Conservation (phyloP, 2,329 filamentous ascomycete species). For the Beauveria australis region DNA sequence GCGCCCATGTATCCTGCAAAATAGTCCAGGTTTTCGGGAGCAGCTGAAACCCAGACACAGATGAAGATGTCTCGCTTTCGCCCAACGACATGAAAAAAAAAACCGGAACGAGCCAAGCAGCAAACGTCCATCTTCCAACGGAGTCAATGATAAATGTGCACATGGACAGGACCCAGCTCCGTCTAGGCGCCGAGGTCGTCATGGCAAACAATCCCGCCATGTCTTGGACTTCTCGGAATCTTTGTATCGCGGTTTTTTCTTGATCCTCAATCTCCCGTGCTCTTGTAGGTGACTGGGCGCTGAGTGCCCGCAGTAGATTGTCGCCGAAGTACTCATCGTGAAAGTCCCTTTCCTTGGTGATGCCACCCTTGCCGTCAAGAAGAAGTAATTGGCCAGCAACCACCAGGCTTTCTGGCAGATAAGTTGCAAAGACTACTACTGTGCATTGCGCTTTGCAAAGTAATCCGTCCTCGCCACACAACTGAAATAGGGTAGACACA, state of each 20-base stretch:
- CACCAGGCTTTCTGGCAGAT: too few species aligned
- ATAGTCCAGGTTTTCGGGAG: background rate
- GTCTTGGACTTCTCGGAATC: background rate
- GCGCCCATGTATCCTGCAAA: background rate
- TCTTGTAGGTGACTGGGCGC: background rate
- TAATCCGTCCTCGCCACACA: too few species aligned
- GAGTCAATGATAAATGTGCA: background rate
- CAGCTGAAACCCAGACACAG: background rate
- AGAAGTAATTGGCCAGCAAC: too few species aligned
- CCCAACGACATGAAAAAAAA: background rate
- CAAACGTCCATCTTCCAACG: background rate
- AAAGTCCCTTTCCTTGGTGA: too few species aligned
- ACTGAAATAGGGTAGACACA: too few species aligned
- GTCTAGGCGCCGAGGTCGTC: background rate
- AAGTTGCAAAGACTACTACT: too few species aligned
- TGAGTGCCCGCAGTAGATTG: background rate
- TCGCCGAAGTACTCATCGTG: too few species aligned
- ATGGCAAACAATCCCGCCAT: background rate
- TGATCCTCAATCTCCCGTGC: background rate
- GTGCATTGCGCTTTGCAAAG: too few species aligned
- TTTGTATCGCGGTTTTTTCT: background rate
- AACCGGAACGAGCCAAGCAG: background rate
- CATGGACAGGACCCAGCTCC: background rate
- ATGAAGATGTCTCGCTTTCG: background rate
- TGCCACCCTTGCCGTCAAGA: too few species aligned